These are phyloP conservation scores for Schizosaccharomyces osmophilus DNA, from an alignment of 805 yeast genomes.

Conservation along the genomic window DNA sequence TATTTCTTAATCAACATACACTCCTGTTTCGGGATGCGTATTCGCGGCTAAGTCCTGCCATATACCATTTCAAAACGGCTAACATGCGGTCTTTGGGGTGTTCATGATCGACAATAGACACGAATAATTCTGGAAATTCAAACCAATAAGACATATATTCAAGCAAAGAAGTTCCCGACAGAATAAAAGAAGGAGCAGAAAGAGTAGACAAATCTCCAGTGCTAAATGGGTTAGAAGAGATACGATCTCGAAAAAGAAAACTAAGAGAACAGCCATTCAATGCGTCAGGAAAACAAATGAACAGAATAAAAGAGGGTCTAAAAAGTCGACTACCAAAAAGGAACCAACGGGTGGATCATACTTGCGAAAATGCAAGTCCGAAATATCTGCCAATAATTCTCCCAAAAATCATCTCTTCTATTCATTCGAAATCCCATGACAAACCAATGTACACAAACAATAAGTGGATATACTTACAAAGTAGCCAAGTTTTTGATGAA, in stretches of 20 bases:
- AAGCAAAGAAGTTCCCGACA: conserved; percentile 65
- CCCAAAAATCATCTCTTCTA: too few relatives aligned
- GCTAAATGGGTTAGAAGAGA: neutral
- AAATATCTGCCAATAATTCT: too few relatives aligned
- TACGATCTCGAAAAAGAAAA: too few relatives aligned
- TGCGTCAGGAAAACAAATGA: too few relatives aligned
- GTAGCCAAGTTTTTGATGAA: neutral
- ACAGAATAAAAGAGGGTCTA: too few relatives aligned
- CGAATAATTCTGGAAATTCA: conserved; percentile 62
- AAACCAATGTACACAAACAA: too few relatives aligned
- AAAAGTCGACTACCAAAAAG: too few relatives aligned
- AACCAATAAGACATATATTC: conserved; percentile 85
- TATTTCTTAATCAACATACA: conserved; percentile 76
- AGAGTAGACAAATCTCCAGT: conserved; percentile 68
- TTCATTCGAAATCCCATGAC: too few relatives aligned
- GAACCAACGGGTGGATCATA: too few relatives aligned
- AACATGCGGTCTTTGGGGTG: conserved; percentile 37
- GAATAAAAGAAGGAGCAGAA: conserved; percentile 92
- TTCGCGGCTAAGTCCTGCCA: conserved; percentile 75
- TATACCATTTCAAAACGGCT: conserved; percentile 75
- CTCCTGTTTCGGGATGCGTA: conserved; percentile 79
- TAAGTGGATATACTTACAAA: neutral
- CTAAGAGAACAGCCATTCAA: too few relatives aligned
- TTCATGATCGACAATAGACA: conserved; percentile 32
- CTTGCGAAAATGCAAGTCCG: too few relatives aligned